These are phyloP conservation scores for Rhizoclosmatium globosum DNA, from an alignment of 192 early-diverging fungal species.

Conservation along the genomic window DNA sequence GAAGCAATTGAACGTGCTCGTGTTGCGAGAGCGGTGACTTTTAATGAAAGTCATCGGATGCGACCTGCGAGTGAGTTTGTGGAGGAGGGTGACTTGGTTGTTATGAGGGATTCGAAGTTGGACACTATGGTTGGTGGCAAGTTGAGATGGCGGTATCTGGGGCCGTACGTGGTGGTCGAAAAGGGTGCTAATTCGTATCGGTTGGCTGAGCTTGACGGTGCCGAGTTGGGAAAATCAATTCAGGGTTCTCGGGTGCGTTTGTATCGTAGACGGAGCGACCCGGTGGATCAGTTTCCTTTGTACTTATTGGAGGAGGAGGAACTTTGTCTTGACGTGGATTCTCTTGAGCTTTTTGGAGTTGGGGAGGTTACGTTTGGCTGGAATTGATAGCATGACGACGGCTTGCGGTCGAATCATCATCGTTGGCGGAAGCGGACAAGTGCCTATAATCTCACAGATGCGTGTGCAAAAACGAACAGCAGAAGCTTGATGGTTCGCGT, in stretches of 20 bases:
- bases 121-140: constrained; percentile 6
- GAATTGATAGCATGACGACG: neutral
- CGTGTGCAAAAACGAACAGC: constrained; percentile 1
- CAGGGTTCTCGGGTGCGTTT: neutral
- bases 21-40: neutral
- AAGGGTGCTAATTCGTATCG: neutral
- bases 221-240: constrained; percentile 3
- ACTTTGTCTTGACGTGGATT: neutral
- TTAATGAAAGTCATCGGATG: neutral
- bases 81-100: constrained; percentile 8
- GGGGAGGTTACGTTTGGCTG: neutral
- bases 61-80: neutral
- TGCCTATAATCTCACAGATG: neutral
- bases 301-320: constrained; percentile 6
- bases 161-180: neutral
- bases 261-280: neutral
- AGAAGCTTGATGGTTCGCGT: neutral
- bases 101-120: constrained; percentile 15
- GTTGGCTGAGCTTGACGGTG: neutral
- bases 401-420: neutral
- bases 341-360: neutral
- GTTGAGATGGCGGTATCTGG: neutral
- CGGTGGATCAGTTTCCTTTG: neutral
- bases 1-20: neutral
- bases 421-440: neutral